phyloP scores from a whole-genome alignment of 2,329 filamentous ascomycete genomes.

The Niveomyces coronatus region DNA sequence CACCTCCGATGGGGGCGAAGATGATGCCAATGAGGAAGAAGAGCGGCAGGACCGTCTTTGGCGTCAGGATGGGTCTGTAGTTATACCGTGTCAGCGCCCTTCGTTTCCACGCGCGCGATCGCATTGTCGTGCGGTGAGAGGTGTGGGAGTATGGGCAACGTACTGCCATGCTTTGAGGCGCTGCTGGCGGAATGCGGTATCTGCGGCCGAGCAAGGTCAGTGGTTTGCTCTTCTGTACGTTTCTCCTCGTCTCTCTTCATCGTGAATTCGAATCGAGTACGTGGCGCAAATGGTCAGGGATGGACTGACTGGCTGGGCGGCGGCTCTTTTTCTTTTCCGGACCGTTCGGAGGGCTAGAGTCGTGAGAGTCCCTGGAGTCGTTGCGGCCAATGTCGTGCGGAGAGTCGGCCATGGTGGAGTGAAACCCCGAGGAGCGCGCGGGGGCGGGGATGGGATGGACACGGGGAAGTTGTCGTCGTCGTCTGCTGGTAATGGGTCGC shows the following conservation, averaged over 20 bases:
- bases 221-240: neutral
- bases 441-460: too few species aligned
- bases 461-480: too few species aligned
- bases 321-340: conserved; percentile 81
- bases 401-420: conserved; percentile 34
- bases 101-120: too few species aligned
- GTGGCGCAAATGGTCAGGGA: neutral
- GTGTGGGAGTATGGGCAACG: too few species aligned
- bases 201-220: conserved; percentile 31
- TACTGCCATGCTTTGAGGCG: conserved; percentile 98
- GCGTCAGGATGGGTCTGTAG: conserved; percentile 78
- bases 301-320: conserved; percentile 69
- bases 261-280: neutral
- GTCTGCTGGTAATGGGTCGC: too few species aligned
- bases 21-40: conserved; percentile 88
- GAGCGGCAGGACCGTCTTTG: conserved; percentile 82
- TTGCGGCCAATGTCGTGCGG: conserved; percentile 33
- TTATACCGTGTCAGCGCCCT: conserved; percentile 21
- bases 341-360: conserved; percentile 35
- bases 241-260: too few species aligned
- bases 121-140: too few species aligned
- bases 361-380: conserved; percentile 46
- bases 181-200: conserved; percentile 95
- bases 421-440: neutral
- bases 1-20: conserved; percentile 84